Base-by-base conservation (phyloP, 1,284 basidiomycete genomes). In the Earliella scabrosa region DNA sequence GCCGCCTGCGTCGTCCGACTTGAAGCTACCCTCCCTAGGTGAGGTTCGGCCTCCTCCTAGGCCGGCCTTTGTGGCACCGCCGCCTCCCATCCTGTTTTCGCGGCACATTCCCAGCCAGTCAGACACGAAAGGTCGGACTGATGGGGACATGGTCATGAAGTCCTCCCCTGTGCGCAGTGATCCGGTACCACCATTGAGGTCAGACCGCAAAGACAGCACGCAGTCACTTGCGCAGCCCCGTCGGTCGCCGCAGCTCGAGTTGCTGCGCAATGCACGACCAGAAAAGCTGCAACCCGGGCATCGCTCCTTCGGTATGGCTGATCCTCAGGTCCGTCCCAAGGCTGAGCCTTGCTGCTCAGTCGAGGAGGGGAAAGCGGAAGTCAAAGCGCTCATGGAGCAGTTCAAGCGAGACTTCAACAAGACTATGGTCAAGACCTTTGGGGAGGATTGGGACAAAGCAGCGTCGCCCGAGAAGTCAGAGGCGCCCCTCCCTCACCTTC, bases 391-490 rank as follows among this genome's bases (percentile, higher is more conserved):
- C 23, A 70, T 92, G 50, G 66, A 73, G 36, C 75, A 74, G n/a
- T 90, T 93, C 70, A 81, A 87, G 62, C 66, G 68, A 16, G 82
- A 90, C 58, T 72, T 91, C 26, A 79, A 85, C 50, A 65, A 68
- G 14, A 74, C 83, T 55, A 69, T 89, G 50, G 68, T 68, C 27
- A 74, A 70, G 50, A 76, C 78, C 1, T 81, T 87, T 52, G 79
- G 76, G 43, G 61, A 74, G 31, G 70, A 70, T 23, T 58, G 60
- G 55, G 50, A 62, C 40, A 51, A 45, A 36, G 23, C n/a, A n/a
- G n/a, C 34, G n/a, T 36, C 26, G 9, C 32, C 20, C 9, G 40
- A 24, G 2, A 29, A 27, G 18, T 31, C 31, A 6, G 54, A 56
- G 11, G 32, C 52, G 9, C 54, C 23, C 3, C 51, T 56, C 13